Base-by-base conservation (phyloP, 192 early-diverging fungal species). In the Irineochytrium annulatum region DNA sequence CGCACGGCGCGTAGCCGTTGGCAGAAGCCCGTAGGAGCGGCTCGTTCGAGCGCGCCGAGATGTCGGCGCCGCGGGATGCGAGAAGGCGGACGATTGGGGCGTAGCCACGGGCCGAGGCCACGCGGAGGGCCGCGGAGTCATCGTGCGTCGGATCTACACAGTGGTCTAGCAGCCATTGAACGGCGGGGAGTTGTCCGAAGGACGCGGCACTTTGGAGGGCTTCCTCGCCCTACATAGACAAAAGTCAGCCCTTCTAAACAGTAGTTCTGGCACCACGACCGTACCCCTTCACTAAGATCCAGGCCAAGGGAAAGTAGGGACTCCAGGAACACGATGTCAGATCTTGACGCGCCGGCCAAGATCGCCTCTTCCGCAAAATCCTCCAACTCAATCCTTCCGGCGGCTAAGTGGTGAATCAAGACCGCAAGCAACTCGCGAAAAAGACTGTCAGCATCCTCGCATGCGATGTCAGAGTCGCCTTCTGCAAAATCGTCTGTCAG, bases 341-440 rank as follows among this genome's bases (percentile, higher is more conserved):
- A 13, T 13, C n/a, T 8, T 13, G 37, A 13, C n/a, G 37, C 37
- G 8, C 37, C 37, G 11, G 37, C 8, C 37, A 41, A n/a, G n/a
- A 41, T 41, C 8, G 37, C 37, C 37, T 41, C 37, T 41, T 41
- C 37, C n/a, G 37, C 37, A 41, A 41, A 41, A 41, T 41, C 37
- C n/a, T 41, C 37, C 37, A 41, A n/a, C 37, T 41, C 37, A 41
- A 41, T 41, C 8, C n/a, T 41, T n/a, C 8, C n/a, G 11, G 8
- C n/a, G 8, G 8, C 11, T 13, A 41, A n/a, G 37, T 41, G 37
- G n/a, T 41, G 37, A n/a, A 13, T 8, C 11, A 41, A n/a, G n/a
- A 41, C 37, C 11, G 37, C 11, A 13, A 41, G 8, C 11, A 41
- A n/a, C 8, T 41, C 37, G 37, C 37, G 8, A n/a, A 13, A 41